These are phyloP conservation scores for Hymenoscyphus scutula DNA, from an alignment of 2,329 filamentous ascomycete genomes.

Conservation along the genomic window DNA sequence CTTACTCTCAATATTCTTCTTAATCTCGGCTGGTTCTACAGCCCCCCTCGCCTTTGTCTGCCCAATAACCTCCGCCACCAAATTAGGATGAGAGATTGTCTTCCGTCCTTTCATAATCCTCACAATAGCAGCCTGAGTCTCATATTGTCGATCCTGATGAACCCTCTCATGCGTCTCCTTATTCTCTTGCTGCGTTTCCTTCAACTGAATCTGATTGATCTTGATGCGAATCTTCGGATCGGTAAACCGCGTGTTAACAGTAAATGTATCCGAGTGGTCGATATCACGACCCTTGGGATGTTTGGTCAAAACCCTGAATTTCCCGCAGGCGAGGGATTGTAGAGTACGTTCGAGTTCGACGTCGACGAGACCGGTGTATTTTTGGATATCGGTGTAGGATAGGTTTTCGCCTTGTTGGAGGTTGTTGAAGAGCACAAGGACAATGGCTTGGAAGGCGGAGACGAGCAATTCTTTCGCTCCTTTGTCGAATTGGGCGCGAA, in stretches of 20 bases:
- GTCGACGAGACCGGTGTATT: slow-evolving; percentile 71
- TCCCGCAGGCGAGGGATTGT: slow-evolving; percentile 91
- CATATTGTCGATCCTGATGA: slow-evolving; percentile 84
- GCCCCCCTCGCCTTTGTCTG: slow-evolving; percentile 84
- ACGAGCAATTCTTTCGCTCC: slow-evolving; percentile 86
- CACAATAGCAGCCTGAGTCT: slow-evolving; percentile 96
- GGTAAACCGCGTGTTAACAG: slow-evolving; percentile 72
- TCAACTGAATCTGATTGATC: slow-evolving; percentile 97
- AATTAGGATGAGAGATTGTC: slow-evolving; percentile 77
- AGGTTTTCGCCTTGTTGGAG: slow-evolving; percentile 60
- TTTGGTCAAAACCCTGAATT: slow-evolving; percentile 79
- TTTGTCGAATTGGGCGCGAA: slow-evolving; percentile 76
- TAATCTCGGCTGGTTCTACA: slow-evolving; percentile 83
- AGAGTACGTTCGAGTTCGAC: slow-evolving; percentile 83
- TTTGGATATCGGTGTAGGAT: slow-evolving; percentile 71
- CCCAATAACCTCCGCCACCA: slow-evolving; percentile 89
- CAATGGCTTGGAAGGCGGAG: slow-evolving; percentile 87
- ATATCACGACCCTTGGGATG: slow-evolving; percentile 83
- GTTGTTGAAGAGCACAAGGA: slow-evolving; percentile 86
- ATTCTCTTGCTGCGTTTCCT: slow-evolving; percentile 94
- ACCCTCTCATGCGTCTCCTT: slow-evolving; percentile 90
- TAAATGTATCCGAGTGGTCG: slow-evolving; percentile 74
- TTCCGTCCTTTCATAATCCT: slow-evolving; percentile 96
- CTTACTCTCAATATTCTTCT: slow-evolving; percentile 93
- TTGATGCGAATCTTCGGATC: slow-evolving; percentile 89